Percentiles rank a stretch among this genome's conserved stretches.
These are phyloP conservation scores for Suhomyces bokatorum DNA, from an alignment of 1,139 yeast genomes.

Conservation along the genomic window DNA sequence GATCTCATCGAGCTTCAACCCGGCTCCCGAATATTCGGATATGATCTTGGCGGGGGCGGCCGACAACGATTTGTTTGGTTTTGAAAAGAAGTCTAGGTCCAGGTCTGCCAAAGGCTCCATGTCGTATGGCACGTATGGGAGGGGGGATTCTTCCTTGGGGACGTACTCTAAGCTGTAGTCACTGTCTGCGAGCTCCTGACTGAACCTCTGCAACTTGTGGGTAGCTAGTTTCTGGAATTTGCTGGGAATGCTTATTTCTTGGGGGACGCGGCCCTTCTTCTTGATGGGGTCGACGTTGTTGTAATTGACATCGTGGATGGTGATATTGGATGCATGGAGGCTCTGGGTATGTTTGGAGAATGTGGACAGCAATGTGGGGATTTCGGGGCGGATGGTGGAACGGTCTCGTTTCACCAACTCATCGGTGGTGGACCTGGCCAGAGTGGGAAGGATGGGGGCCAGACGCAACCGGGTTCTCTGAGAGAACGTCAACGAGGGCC, in stretches of 20 bases:
- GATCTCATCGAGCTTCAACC: slow-evolving; percentile 16
- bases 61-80: slow-evolving; percentile 4
- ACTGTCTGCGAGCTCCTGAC: slow-evolving; percentile 17
- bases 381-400: not conserved
- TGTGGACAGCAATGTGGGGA: slow-evolving; percentile 5
- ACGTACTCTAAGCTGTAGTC: slow-evolving; percentile 21
- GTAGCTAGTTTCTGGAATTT: slow-evolving; percentile 9
- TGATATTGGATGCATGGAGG: slow-evolving; percentile 27
- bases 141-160: slow-evolving; percentile 25
- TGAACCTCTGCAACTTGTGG: not conserved
- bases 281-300: slow-evolving; percentile 40
- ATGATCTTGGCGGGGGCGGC: slow-evolving; percentile 4
- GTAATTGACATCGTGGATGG: slow-evolving; percentile 16
- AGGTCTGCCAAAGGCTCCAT: slow-evolving; percentile 24
- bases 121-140: slow-evolving; percentile 35
- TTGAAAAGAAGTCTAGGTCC: slow-evolving; percentile 28
- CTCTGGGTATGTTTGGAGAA: slow-evolving; percentile 18
- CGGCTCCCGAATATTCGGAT: slow-evolving; percentile 9
- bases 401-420: slow-evolving; percentile 2
- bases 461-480: slow-evolving; percentile 1
- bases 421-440: slow-evolving; percentile 1
- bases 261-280: slow-evolving; percentile 9
- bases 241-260: not conserved
- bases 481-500: not conserved
- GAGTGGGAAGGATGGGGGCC: not conserved